phyloP scores from a whole-genome alignment of 306 rosid genomes.

The Biancaea sappan region DNA sequence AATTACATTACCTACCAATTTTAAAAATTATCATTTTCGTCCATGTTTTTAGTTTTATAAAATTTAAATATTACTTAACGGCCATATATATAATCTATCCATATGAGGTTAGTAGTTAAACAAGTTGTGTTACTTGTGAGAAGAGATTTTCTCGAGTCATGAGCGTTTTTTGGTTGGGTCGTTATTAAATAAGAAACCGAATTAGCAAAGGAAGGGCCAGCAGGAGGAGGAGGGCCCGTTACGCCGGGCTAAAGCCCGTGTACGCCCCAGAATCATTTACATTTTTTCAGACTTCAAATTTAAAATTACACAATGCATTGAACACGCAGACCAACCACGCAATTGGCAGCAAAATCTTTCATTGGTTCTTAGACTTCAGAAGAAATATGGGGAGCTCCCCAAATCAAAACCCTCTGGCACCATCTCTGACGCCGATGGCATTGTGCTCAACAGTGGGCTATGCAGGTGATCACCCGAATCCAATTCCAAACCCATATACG shows the following conservation, averaged over 20 bases:
- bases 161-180: background rate
- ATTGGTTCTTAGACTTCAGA: background rate
- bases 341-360: background rate
- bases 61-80: too few species aligned
- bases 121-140: background rate
- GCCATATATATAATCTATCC: too few species aligned
- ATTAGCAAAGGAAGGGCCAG: background rate
- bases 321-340: background rate
- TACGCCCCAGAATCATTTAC: conserved; percentile 10
- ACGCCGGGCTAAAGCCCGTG: conserved; percentile 22
- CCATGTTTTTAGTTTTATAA: too few species aligned
- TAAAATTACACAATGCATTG: background rate
- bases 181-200: background rate
- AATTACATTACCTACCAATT: too few species aligned
- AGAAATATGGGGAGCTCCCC: conserved; percentile 37
- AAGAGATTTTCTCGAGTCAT: too few species aligned
- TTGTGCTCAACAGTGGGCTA: conserved; percentile 40
- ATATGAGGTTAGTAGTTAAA: too few species aligned
- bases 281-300: background rate
- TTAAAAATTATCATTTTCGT: too few species aligned
- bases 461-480: conserved; percentile 33
- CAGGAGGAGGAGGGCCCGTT: conserved; percentile 22
- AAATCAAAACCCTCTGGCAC: conserved; percentile 34
- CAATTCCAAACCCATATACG: conserved; percentile 28
- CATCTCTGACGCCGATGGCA: conserved; percentile 36